phyloP scores from a whole-genome alignment of 768 basidiomycete genomes.

The Hygrophorus russula region DNA sequence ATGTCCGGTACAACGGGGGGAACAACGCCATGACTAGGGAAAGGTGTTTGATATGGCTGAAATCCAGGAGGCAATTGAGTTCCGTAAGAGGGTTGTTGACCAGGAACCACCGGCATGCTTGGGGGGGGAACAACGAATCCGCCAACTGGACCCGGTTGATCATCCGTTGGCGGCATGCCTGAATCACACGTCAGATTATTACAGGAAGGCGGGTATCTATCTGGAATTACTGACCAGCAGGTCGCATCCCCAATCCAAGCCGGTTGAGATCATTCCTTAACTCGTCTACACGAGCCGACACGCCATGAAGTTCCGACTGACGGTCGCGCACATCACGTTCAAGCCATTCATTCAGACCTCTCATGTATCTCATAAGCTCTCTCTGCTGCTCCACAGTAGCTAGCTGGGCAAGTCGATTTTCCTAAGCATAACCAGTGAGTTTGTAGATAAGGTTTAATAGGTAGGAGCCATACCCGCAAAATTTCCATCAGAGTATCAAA shows the following conservation, averaged over 20 bases:
- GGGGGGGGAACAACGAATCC: constrained; percentile 1
- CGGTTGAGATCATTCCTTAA: constrained; percentile 30
- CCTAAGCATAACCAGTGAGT: constrained; percentile 28
- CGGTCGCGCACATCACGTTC: constrained; percentile 70
- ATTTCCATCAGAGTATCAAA: constrained; percentile 65
- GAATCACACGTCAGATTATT: too few species aligned
- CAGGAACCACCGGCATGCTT: background rate
- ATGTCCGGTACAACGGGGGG: constrained; percentile 5
- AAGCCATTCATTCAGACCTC: constrained; percentile 68
- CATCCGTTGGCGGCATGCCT: background rate
- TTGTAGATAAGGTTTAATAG: background rate
- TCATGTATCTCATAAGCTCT: constrained; percentile 72
- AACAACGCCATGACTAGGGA: constrained; percentile 3
- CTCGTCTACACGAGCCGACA: constrained; percentile 50
- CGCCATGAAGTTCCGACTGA: constrained; percentile 57
- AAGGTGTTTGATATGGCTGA: background rate
- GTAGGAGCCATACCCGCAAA: constrained; percentile 36
- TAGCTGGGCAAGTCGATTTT: constrained; percentile 63
- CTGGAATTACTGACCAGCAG: constrained; percentile 19
- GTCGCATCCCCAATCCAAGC: constrained; percentile 14
- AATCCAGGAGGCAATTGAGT: constrained; percentile 6
- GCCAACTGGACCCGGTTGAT: background rate
- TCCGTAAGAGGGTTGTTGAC: background rate
- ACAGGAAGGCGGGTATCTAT: background rate
- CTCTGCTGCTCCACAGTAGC: constrained; percentile 73